phyloP scores from a whole-genome alignment of 2,329 filamentous ascomycete genomes.

The Pseudohalonectria lignicola region DNA sequence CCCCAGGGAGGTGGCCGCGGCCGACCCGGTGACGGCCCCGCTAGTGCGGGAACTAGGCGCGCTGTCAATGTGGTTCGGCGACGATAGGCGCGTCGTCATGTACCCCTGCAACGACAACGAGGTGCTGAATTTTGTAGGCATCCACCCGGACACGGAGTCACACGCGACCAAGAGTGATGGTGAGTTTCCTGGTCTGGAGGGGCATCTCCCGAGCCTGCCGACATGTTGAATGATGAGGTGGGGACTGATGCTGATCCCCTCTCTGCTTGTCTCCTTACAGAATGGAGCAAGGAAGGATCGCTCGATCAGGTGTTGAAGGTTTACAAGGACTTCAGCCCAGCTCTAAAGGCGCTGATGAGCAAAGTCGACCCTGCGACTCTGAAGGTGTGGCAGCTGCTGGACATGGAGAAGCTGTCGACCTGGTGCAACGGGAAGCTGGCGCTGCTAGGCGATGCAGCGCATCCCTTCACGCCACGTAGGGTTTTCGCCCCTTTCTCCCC shows the following conservation, averaged over 20 bases:
- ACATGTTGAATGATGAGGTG: not conserved
- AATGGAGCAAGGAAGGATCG: slow-evolving; percentile 26
- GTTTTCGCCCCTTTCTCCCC: too few relatives aligned
- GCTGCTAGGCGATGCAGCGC: slow-evolving; percentile 55
- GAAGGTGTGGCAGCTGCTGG: slow-evolving; percentile 48
- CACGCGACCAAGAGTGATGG: slow-evolving; percentile 18
- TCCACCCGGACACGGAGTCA: slow-evolving; percentile 35
- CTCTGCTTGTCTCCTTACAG: slow-evolving; percentile 12
- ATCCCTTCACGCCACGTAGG: slow-evolving; percentile 53
- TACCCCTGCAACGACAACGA: slow-evolving; percentile 34
- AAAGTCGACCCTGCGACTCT: slow-evolving; percentile 32
- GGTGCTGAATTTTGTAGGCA: slow-evolving; percentile 36
- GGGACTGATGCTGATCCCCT: not conserved
- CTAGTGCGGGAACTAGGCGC: slow-evolving; percentile 17
- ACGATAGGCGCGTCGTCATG: slow-evolving; percentile 31
- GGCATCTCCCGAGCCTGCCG: too few relatives aligned
- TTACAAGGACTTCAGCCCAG: slow-evolving; percentile 29
- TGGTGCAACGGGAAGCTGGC: slow-evolving; percentile 45
- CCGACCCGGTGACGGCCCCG: slow-evolving; percentile 20
- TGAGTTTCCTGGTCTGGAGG: slow-evolving; percentile 8
- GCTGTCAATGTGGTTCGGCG: slow-evolving; percentile 26
- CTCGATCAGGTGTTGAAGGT: slow-evolving; percentile 24
- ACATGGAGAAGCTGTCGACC: slow-evolving; percentile 46
- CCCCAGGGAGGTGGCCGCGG: slow-evolving; percentile 18
- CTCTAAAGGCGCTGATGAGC: slow-evolving; percentile 24